These are phyloP conservation scores for Tillandsia leiboldiana DNA, from an alignment of 176 grass and related monocot genomes.

Conservation along the genomic window DNA sequence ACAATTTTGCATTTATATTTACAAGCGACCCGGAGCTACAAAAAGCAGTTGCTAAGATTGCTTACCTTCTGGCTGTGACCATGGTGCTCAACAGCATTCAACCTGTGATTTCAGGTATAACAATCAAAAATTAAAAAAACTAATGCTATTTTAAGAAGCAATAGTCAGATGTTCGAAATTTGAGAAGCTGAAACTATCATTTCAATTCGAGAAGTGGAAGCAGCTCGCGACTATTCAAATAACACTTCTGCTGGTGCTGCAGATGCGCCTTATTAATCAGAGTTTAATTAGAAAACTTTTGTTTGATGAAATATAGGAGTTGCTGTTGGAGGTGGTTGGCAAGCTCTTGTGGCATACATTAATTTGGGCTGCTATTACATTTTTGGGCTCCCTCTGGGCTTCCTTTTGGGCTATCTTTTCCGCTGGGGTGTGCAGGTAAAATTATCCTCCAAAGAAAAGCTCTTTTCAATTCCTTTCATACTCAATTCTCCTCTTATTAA, in stretches of 20 bases:
- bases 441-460: not conserved
- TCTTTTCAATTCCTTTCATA: not conserved
- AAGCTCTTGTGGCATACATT: constrained; percentile 66
- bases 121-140: too few species aligned
- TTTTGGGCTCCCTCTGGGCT: constrained; percentile 66
- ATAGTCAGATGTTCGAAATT: too few species aligned
- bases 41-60: constrained; percentile 44
- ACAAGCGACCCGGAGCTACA: constrained; percentile 49
- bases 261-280: not conserved
- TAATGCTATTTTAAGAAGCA: too few species aligned
- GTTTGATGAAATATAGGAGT: constrained; percentile 31
- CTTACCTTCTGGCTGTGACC: constrained; percentile 57
- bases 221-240: too few species aligned
- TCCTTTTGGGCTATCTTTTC: constrained; percentile 63
- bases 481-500: not conserved
- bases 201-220: too few species aligned
- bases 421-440: constrained; percentile 49
- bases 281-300: constrained; percentile 11
- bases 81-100: constrained; percentile 94
- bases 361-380: constrained; percentile 79
- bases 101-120: constrained; percentile 62
- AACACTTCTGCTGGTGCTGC: too few species aligned
- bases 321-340: constrained; percentile 72
- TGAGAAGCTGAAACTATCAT: too few species aligned
- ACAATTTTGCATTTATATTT: constrained; percentile 47